These are phyloP conservation scores for Vigna hirtella DNA, from an alignment of 306 rosid species.

Conservation along the genomic window DNA sequence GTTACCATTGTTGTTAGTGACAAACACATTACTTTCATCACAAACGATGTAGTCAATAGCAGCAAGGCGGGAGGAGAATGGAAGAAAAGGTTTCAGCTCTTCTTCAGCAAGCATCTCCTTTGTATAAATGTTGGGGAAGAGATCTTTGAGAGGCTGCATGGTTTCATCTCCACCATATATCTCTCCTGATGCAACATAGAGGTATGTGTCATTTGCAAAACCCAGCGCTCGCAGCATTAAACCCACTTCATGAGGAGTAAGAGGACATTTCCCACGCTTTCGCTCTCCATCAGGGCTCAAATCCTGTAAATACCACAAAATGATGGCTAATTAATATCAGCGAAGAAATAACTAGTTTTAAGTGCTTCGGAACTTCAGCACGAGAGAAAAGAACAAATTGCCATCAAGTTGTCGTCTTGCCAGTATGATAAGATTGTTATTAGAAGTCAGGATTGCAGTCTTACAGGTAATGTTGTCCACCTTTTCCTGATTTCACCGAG, in stretches of 20 bases:
- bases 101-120: slow-evolving; percentile 91
- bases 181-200: slow-evolving; percentile 98
- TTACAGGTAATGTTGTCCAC: slow-evolving; percentile 97
- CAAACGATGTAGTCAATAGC: slow-evolving; percentile 96
- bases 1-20: slow-evolving; percentile 94
- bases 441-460: slow-evolving; percentile 48
- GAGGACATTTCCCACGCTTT: slow-evolving; percentile 98
- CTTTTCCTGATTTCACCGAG: slow-evolving; percentile 97
- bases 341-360: slow-evolving; percentile 25
- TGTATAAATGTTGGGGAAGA: slow-evolving; percentile 92
- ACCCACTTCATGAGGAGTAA: slow-evolving; percentile 95
- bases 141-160: slow-evolving; percentile 84
- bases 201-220: slow-evolving; percentile 82
- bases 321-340: slow-evolving; percentile 27
- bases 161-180: slow-evolving; percentile 99
- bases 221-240: slow-evolving; percentile 97
- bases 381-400: slow-evolving; percentile 19
- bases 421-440: not conserved
- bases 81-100: slow-evolving; percentile 84
- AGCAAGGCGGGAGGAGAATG: slow-evolving; percentile 94
- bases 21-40: slow-evolving; percentile 96
- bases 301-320: slow-evolving; percentile 60
- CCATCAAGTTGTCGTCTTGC: slow-evolving; percentile 40
- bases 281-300: slow-evolving; percentile 87
- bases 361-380: slow-evolving; percentile 15